Conservation (phyloP, 306 rosid species). For the Lathyrus aphaca region DNA sequence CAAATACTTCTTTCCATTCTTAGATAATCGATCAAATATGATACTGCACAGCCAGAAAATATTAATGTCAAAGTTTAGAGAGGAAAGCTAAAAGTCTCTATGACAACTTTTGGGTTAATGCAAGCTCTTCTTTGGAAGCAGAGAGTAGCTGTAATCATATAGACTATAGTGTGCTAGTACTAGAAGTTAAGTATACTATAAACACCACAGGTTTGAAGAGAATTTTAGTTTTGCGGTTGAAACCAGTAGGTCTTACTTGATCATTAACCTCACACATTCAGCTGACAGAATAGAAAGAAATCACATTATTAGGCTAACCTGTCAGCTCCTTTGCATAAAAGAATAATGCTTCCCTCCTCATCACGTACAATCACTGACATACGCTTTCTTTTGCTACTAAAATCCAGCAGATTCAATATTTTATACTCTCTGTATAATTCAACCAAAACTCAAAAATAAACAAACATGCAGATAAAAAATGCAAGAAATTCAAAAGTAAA, state of each 20-base stretch:
- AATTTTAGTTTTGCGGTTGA: slow-evolving; percentile 25
- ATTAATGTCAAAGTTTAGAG: slow-evolving; percentile 32
- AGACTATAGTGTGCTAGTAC: slow-evolving; percentile 4
- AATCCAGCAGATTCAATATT: slow-evolving; percentile 76
- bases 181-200: slow-evolving; percentile 20
- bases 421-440: slow-evolving; percentile 81
- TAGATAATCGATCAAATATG: slow-evolving; percentile 81
- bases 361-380: slow-evolving; percentile 90
- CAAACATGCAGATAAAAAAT: slow-evolving; percentile 5
- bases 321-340: slow-evolving; percentile 98
- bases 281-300: slow-evolving; percentile 30
- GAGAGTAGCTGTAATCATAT: slow-evolving; percentile 1
- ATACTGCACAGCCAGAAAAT: slow-evolving; percentile 63
- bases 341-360: slow-evolving; percentile 73
- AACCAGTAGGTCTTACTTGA: slow-evolving; percentile 24
- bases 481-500: slow-evolving; percentile 38
- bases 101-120: slow-evolving; percentile 7
- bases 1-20: slow-evolving; percentile 73
- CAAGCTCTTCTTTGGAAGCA: slow-evolving; percentile 28
- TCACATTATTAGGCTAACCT: slow-evolving; percentile 63
- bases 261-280: slow-evolving; percentile 28
- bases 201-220: slow-evolving; percentile 25
- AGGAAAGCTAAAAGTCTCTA: slow-evolving; percentile 7
- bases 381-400: slow-evolving; percentile 96
- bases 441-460: slow-evolving; percentile 32